Conservation (phyloP, 2,329 filamentous ascomycete species). For the Ophiostoma tasmaniense region DNA sequence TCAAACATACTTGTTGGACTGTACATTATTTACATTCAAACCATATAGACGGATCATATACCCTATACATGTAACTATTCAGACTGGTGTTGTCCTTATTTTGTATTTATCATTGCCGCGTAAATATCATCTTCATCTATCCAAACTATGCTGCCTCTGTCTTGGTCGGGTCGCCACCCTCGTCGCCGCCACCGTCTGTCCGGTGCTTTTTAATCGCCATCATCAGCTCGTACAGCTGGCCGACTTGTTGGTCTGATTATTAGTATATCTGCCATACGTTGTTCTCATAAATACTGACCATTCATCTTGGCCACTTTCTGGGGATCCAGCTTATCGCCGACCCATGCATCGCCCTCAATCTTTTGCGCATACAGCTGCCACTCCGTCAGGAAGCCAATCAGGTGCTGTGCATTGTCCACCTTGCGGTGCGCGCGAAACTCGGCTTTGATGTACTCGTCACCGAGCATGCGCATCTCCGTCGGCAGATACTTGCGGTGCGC, state of each 20-base stretch:
- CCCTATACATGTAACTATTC: neutral
- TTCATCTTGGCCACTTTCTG: conserved; percentile 88
- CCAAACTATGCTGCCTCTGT: neutral
- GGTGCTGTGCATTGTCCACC: conserved; percentile 83
- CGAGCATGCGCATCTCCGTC: conserved; percentile 66
- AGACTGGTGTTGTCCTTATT: neutral
- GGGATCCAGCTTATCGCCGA: conserved; percentile 73
- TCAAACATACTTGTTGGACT: neutral
- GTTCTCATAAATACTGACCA: conserved; percentile 45
- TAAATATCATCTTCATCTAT: neutral
- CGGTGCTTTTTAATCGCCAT: conserved; percentile 55
- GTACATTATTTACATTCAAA: neutral
- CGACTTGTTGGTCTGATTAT: conserved; percentile 73
- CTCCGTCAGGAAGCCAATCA: conserved; percentile 94
- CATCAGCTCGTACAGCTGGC: conserved; percentile 92
- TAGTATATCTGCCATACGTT: neutral
- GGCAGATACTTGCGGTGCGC: conserved; percentile 75
- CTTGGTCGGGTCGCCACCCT: conserved; percentile 3
- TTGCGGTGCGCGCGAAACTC: conserved; percentile 80
- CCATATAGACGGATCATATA: conserved; percentile 4
- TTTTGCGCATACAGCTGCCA: conserved; percentile 95
- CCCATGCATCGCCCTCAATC: conserved; percentile 80
- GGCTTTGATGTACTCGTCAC: conserved; percentile 86
- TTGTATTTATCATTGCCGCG: neutral
- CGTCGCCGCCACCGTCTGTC: conserved; percentile 18